Percentiles rank a stretch among this genome's conserved stretches.
Conservation (phyloP, 495 filamentous ascomycete species). For the Margaritispora aquatica region DNA sequence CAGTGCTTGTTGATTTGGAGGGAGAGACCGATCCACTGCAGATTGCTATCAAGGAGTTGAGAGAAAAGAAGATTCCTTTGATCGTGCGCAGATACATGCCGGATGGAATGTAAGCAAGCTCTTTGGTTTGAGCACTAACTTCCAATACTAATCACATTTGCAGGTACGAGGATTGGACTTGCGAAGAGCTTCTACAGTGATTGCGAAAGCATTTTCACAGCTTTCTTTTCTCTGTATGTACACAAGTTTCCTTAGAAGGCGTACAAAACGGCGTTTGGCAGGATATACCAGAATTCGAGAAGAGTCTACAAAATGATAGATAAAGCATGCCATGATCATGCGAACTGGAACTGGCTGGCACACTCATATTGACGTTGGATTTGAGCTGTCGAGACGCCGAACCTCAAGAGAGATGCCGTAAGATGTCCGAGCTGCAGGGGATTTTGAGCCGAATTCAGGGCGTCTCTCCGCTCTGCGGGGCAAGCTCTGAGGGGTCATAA, state of each 20-base stretch:
- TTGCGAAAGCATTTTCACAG: not conserved
- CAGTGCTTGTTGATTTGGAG: slow-evolving; percentile 92
- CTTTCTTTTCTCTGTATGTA: slow-evolving; percentile 11
- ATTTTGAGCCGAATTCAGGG: slow-evolving; percentile 13
- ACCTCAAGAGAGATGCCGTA: slow-evolving; percentile 1
- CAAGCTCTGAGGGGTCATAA: slow-evolving; percentile 5
- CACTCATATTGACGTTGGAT: too few relatives aligned
- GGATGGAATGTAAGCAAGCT: slow-evolving; percentile 78
- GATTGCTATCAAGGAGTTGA: slow-evolving; percentile 93
- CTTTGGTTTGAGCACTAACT: slow-evolving; percentile 17
- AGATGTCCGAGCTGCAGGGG: slow-evolving; percentile 15
- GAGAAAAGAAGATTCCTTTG: slow-evolving; percentile 96
- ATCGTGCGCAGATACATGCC: slow-evolving; percentile 93
- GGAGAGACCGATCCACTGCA: slow-evolving; percentile 96
- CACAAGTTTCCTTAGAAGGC: slow-evolving; percentile 13
- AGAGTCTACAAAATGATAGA: not conserved
- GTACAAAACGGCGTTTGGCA: slow-evolving; percentile 23
- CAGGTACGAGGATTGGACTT: slow-evolving; percentile 99
- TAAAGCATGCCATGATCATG: not conserved
- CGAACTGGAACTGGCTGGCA: too few relatives aligned
- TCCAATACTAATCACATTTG: too few relatives aligned
- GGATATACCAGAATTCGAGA: slow-evolving; percentile 2
- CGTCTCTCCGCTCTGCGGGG: slow-evolving; percentile 9
- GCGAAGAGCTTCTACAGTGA: slow-evolving; percentile 75
- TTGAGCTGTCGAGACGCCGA: too few relatives aligned